phyloP scores from a whole-genome alignment of 176 grass and related monocot species.

The Zizania latifolia region DNA sequence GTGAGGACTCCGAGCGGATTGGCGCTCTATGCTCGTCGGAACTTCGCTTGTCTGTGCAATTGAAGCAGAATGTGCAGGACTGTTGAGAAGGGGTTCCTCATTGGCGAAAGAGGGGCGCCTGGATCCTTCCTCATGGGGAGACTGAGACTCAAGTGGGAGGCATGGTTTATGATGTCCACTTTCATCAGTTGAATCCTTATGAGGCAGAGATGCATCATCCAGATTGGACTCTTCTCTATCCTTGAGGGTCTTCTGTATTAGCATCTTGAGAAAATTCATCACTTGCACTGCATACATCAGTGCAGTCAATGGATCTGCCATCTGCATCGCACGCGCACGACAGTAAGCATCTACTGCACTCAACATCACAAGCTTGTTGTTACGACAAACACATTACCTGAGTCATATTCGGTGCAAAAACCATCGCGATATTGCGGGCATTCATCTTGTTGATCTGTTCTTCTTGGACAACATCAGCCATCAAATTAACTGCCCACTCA shows the following conservation, averaged over 20 bases:
- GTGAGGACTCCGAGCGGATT: no score
- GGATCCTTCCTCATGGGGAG: conserved; percentile 30
- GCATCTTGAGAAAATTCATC: conserved; percentile 75
- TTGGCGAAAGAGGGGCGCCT: conserved; percentile 35
- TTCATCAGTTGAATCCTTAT: conserved; percentile 53
- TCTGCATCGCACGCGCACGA: conserved; percentile 20
- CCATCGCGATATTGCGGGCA: conserved; percentile 62
- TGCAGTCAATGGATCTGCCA: conserved; percentile 69
- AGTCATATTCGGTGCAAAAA: conserved; percentile 74
- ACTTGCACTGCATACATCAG: no score
- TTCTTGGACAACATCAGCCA: conserved; percentile 70
- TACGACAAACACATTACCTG: conserved; percentile 36
- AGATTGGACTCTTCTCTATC: conserved; percentile 50
- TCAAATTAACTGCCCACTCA: conserved; percentile 67
- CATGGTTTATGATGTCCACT: conserved; percentile 58
- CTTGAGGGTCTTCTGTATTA: conserved; percentile 61
- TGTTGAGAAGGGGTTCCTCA: conserved; percentile 46
- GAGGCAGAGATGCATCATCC: conserved; percentile 34
- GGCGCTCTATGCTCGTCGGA: conserved; percentile 18
- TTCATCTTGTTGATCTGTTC: conserved; percentile 69
- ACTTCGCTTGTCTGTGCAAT: conserved; percentile 7
- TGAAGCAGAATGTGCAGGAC: conserved; percentile 26
- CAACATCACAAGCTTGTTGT: background rate
- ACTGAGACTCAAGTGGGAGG: conserved; percentile 31
- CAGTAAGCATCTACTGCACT: background rate